Percentiles rank a stretch among this genome's conserved stretches.
phyloP scores from a whole-genome alignment of 2,329 filamentous ascomycete species.

The Celoporthe dispersa region DNA sequence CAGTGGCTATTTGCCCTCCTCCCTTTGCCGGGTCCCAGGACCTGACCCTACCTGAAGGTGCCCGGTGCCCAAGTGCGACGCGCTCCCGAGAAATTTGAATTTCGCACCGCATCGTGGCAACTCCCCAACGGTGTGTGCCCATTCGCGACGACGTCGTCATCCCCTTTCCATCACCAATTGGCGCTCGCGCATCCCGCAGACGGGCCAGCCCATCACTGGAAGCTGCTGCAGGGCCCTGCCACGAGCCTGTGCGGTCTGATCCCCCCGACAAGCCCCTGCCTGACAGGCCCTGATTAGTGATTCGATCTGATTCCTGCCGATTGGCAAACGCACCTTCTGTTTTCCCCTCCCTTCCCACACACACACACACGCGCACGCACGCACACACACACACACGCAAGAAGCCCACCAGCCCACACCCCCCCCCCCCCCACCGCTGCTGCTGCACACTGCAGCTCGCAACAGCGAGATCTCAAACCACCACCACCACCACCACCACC shows the following conservation, averaged over 20 bases:
- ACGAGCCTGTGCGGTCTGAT: slow-evolving; percentile 14
- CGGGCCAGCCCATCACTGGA: slow-evolving; percentile 11
- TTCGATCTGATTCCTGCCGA: slow-evolving; percentile 6
- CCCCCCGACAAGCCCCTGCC: slow-evolving; percentile 5
- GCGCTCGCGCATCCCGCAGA: slow-evolving; percentile 19
- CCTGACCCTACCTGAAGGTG: not conserved
- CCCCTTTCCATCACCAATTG: slow-evolving; percentile 26
- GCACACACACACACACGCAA: not conserved
- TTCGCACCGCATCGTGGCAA: slow-evolving; percentile 3
- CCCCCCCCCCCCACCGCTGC: not conserved
- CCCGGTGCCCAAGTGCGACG: not conserved
- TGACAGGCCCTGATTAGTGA: slow-evolving; percentile 17
- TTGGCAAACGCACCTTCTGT: slow-evolving; percentile 16
- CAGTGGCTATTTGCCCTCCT: not conserved
- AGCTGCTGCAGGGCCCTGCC: slow-evolving; percentile 12
- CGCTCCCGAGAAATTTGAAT: slow-evolving; percentile 7
- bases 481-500: not conserved
- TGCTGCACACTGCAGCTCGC: not conserved
- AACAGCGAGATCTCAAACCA: not conserved
- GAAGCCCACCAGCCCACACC: not conserved
- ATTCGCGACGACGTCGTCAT: not conserved
- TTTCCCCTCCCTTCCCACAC: slow-evolving; percentile 18
- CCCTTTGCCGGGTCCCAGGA: not conserved
- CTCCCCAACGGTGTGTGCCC: not conserved
- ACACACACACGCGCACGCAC: too few species aligned